These are phyloP conservation scores for Fraxinus dipetala DNA, from an alignment of 305 asterid species.

Conservation along the genomic window DNA sequence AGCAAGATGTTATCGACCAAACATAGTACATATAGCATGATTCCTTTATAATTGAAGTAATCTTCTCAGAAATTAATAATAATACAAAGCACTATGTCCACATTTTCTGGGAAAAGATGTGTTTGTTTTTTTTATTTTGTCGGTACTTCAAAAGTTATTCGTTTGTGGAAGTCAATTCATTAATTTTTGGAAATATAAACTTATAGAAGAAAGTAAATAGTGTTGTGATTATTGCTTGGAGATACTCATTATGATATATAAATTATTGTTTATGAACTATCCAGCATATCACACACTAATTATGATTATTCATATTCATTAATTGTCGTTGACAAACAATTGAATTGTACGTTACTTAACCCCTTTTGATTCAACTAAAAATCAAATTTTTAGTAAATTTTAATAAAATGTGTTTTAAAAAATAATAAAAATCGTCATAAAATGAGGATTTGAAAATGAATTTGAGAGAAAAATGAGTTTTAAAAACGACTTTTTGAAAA, in stretches of 20 bases:
- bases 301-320: not conserved
- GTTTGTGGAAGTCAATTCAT: not conserved
- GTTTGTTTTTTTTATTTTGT: not conserved
- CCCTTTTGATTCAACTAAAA: not conserved
- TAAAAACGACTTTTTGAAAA: not conserved
- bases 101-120: not conserved
- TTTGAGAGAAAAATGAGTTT: no score
- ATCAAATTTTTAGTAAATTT: no score
- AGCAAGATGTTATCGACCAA: no score
- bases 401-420: no score
- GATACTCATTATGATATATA: not conserved
- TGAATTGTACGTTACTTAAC: not conserved
- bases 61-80: not conserved
- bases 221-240: not conserved
- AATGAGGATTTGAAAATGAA: no score
- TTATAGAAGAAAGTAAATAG: not conserved
- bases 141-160: not conserved
- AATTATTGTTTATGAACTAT: no score
- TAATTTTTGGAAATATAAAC: not conserved
- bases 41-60: no score
- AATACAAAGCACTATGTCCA: not conserved
- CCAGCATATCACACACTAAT: no score
- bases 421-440: not conserved
- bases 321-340: not conserved
- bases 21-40: no score